These are phyloP conservation scores for Torrubiellomyces zombiae DNA, from an alignment of 2,329 filamentous ascomycete genomes.

Conservation along the genomic window DNA sequence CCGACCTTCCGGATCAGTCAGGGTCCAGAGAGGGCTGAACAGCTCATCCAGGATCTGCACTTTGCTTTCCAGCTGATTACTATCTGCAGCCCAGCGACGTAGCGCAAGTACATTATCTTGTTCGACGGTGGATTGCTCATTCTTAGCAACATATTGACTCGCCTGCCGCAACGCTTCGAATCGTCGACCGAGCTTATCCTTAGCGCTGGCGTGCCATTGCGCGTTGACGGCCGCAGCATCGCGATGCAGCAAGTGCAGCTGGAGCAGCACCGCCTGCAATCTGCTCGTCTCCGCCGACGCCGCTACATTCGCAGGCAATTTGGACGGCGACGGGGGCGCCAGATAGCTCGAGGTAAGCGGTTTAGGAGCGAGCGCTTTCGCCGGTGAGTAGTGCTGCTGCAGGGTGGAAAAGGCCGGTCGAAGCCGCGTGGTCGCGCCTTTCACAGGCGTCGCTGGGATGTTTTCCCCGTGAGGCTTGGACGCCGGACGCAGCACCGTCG, in stretches of 20 bases:
- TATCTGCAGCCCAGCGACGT: constrained; percentile 27
- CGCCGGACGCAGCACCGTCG: constrained; percentile 15
- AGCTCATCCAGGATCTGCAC: constrained; percentile 41
- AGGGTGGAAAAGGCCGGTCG: constrained; percentile 43
- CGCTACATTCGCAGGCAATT: constrained; percentile 42
- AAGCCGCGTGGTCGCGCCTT: constrained; percentile 13
- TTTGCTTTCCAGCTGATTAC: constrained; percentile 32
- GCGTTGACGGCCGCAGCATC: constrained; percentile 25
- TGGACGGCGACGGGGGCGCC: constrained; percentile 43
- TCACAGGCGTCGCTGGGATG: constrained; percentile 5
- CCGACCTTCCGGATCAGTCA: constrained; percentile 38
- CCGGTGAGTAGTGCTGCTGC: constrained; percentile 52
- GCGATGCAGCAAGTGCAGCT: constrained; percentile 47
- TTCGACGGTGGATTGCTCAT: constrained; percentile 29
- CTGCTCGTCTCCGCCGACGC: constrained; percentile 39
- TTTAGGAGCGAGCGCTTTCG: constrained; percentile 43
- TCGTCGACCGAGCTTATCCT: constrained; percentile 24
- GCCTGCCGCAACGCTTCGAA: constrained; percentile 23
- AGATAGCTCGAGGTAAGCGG: constrained; percentile 41
- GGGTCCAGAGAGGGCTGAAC: constrained; percentile 37
- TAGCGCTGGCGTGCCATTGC: constrained; percentile 41
- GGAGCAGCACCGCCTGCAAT: constrained; percentile 47
- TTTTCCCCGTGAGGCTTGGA: constrained; percentile 12
- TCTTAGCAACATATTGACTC: constrained; percentile 16
- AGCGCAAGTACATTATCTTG: constrained; percentile 34